Percentiles rank a stretch among this genome's conserved stretches.
These are phyloP conservation scores for Tulasnella sp. DNA, from an alignment of 768 basidiomycete species.

Conservation along the genomic window DNA sequence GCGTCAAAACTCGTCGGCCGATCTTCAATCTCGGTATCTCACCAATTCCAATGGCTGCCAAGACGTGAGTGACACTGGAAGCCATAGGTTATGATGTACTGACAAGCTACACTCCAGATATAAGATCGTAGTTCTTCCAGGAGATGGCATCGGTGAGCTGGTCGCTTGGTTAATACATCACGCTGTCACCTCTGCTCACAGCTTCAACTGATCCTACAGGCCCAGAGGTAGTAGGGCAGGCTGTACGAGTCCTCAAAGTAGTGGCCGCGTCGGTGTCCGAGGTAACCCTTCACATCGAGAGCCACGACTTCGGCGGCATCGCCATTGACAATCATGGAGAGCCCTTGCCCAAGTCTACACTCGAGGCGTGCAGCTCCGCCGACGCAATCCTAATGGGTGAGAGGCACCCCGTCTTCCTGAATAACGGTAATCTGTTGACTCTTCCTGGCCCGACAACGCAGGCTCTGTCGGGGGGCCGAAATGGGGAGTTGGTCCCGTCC, in stretches of 20 bases:
- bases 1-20: not conserved
- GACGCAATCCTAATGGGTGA: constrained; percentile 94
- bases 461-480: constrained; percentile 98
- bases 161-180: not conserved
- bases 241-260: constrained; percentile 66
- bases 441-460: constrained; percentile 24
- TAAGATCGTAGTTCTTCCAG: constrained; percentile 80
- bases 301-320: constrained; percentile 78
- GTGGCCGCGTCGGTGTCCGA: constrained; percentile 51
- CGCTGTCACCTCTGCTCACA: not conserved
- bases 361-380: constrained; percentile 81
- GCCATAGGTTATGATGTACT: no score
- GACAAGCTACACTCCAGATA: constrained; percentile 41
- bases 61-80: constrained; percentile 18
- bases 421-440: not conserved
- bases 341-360: constrained; percentile 71
- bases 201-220: constrained; percentile 36
- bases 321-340: constrained; percentile 85
- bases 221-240: constrained; percentile 82
- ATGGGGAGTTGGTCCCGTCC: constrained; percentile 85
- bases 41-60: constrained; percentile 16
- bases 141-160: constrained; percentile 85
- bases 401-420: constrained; percentile 22
- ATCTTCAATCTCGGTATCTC: not conserved
- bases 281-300: constrained; percentile 61